phyloP scores from a whole-genome alignment of 768 basidiomycete genomes.

The Auricularia sp. region DNA sequence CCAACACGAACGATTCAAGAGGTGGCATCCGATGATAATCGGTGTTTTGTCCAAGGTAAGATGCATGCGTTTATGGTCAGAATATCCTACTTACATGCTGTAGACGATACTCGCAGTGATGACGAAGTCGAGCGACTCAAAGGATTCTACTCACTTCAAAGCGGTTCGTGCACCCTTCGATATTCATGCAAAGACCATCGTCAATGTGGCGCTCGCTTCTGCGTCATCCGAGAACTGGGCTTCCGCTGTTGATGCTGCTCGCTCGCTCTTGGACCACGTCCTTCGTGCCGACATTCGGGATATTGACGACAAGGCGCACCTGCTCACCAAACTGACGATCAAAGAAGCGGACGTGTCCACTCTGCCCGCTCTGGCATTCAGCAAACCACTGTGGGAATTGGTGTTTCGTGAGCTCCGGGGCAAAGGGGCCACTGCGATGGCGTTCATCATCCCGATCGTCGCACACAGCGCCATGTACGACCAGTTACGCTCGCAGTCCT shows the following conservation, averaged over 20 bases:
- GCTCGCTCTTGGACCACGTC: conserved; percentile 26
- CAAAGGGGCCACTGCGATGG: conserved; percentile 35
- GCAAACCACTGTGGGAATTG: not conserved
- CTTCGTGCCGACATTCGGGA: conserved; percentile 21
- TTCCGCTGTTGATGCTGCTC: conserved; percentile 30
- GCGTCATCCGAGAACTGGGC: conserved; percentile 32
- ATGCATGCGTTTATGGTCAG: conserved; percentile 1
- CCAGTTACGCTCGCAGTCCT: conserved; percentile 42
- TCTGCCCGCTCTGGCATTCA: not conserved
- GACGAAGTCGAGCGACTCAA: not conserved
- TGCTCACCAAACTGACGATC: not conserved
- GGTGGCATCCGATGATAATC: conserved; percentile 51
- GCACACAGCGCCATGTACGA: conserved; percentile 61
- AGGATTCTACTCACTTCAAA: conserved; percentile 14
- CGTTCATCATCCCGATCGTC: conserved; percentile 47
- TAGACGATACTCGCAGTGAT: conserved; percentile 6
- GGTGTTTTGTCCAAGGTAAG: conserved; percentile 54
- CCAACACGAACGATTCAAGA: conserved; percentile 64
- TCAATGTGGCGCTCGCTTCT: conserved; percentile 37
- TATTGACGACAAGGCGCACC: not conserved
- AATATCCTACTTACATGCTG: not conserved
- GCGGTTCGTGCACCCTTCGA: conserved; percentile 28
- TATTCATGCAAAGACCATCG: conserved; percentile 40
- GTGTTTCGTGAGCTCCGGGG: not conserved
- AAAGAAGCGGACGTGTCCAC: not conserved